These are phyloP conservation scores for Xylaria nigripes DNA, from an alignment of 495 filamentous ascomycete species.

Conservation along the genomic window DNA sequence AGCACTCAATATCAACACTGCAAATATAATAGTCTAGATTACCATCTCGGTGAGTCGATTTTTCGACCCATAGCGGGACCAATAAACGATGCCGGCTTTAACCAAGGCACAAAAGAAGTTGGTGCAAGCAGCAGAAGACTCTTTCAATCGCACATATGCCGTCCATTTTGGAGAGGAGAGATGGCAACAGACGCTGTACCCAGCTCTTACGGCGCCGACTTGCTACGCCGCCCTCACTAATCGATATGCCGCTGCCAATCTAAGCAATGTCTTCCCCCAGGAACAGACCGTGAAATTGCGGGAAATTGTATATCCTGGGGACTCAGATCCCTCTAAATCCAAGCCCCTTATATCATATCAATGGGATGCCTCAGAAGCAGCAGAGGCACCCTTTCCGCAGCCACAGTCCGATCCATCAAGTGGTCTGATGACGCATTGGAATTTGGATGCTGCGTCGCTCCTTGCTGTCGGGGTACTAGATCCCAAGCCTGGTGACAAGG, in stretches of 20 bases:
- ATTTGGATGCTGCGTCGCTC: constrained; percentile 10
- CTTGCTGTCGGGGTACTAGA: constrained; percentile 6
- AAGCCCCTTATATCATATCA: constrained; percentile 4
- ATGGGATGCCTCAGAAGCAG: constrained; percentile 7
- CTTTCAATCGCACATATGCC: constrained; percentile 8
- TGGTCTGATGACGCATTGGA: constrained; percentile 12
- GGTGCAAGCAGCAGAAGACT: constrained; percentile 9
- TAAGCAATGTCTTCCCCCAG: neutral
- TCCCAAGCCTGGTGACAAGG: constrained; percentile 6
- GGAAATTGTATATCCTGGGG: neutral
- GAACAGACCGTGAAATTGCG: neutral
- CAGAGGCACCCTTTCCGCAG: constrained; percentile 2
- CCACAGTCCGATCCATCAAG: neutral
- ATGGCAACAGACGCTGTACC: constrained; percentile 10
- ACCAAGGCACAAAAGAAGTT: constrained; percentile 12
- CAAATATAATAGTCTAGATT: no score
- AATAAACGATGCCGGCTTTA: constrained; percentile 6
- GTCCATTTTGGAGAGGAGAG: constrained; percentile 3
- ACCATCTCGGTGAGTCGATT: neutral
- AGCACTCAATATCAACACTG: no score
- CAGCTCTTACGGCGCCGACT: constrained; percentile 5
- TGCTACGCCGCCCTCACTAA: constrained; percentile 10
- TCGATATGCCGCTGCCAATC: neutral
- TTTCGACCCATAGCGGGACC: neutral
- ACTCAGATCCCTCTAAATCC: neutral